A percentile compares a stretch with the other conserved stretches of the same genome.
These are phyloP conservation scores for Colletotrichum falcatum DNA, from an alignment of 2,329 filamentous ascomycete species.

Conservation along the genomic window DNA sequence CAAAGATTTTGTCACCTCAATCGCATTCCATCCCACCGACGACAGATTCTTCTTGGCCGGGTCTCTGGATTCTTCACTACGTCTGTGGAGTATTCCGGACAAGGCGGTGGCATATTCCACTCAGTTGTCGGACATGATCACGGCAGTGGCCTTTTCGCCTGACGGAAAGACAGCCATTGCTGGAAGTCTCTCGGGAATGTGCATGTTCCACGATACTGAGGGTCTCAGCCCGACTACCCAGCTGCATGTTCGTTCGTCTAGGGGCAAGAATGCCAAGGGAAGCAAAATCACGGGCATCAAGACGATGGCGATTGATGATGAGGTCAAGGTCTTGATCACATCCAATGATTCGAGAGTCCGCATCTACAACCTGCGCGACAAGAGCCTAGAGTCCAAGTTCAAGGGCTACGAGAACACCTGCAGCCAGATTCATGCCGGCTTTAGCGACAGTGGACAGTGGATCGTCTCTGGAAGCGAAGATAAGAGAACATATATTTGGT, in stretches of 20 bases:
- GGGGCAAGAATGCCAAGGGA: conserved; percentile 93
- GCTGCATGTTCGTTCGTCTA: conserved; percentile 91
- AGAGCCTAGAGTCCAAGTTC: conserved; percentile 88
- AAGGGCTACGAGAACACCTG: conserved; percentile 90
- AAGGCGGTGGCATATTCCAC: conserved; percentile 89
- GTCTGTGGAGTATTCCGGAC: conserved; percentile 97
- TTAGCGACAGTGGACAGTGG: conserved; percentile 88
- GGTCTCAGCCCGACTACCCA: conserved; percentile 86
- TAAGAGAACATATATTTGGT: conserved; percentile 91
- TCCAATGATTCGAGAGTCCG: conserved; percentile 95
- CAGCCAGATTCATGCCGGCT: conserved; percentile 89
- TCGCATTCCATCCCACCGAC: conserved; percentile 93
- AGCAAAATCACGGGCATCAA: conserved; percentile 98
- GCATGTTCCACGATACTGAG: conserved; percentile 93
- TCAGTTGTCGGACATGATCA: conserved; percentile 87
- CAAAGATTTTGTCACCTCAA: conserved; percentile 93
- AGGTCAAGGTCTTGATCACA: conserved; percentile 87
- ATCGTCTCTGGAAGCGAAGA: conserved; percentile 96
- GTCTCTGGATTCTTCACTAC: conserved; percentile 86
- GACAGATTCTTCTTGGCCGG: conserved; percentile 97
- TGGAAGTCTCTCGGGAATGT: conserved; percentile 86
- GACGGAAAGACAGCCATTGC: conserved; percentile 92
- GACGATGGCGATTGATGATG: conserved; percentile 73
- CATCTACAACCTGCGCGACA: conserved; percentile 88
- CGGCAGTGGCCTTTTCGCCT: conserved; percentile 91